These are phyloP conservation scores for Aspergillus melleus DNA, from an alignment of 2,329 filamentous ascomycete genomes.

Conservation along the genomic window DNA sequence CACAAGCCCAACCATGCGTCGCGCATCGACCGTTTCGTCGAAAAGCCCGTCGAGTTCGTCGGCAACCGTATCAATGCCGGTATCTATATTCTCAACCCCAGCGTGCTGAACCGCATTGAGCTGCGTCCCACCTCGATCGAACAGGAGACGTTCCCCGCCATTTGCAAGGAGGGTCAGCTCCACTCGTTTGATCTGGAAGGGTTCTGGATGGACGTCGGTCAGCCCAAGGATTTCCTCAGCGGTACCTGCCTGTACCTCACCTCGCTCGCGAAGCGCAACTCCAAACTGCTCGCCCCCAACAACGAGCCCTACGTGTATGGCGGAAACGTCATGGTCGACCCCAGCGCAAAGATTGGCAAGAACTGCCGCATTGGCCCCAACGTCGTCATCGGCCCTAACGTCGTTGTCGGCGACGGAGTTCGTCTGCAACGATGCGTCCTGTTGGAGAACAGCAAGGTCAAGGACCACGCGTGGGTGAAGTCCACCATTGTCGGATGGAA, in stretches of 20 bases:
- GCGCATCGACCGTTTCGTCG: slow-evolving; percentile 96
- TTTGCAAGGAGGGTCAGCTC: slow-evolving; percentile 83
- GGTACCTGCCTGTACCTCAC: slow-evolving; percentile 96
- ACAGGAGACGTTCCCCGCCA: slow-evolving; percentile 96
- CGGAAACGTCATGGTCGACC: slow-evolving; percentile 94
- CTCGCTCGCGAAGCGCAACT: slow-evolving; percentile 84
- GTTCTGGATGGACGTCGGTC: slow-evolving; percentile 99
- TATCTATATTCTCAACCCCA: slow-evolving; percentile 96
- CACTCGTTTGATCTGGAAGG: slow-evolving; percentile 96
- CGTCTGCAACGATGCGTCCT: slow-evolving; percentile 91
- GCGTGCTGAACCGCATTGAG: slow-evolving; percentile 86
- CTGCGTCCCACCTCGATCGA: slow-evolving; percentile 96
- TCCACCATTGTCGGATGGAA: slow-evolving; percentile 99
- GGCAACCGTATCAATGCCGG: slow-evolving; percentile 98
- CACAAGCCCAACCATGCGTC: slow-evolving; percentile 91
- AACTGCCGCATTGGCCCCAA: slow-evolving; percentile 98
- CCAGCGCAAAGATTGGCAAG: slow-evolving; percentile 92
- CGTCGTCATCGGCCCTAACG: slow-evolving; percentile 90
- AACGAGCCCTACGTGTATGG: slow-evolving; percentile 81
- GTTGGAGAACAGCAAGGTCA: slow-evolving; percentile 85
- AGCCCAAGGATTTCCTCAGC: slow-evolving; percentile 96
- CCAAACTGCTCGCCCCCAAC: slow-evolving; percentile 74
- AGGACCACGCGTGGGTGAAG: slow-evolving; percentile 99
- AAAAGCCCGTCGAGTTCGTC: slow-evolving; percentile 98
- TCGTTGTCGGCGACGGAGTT: slow-evolving; percentile 90